Base-by-base conservation (phyloP, 352 stramenopile species). In the Pythium utonaiense region DNA sequence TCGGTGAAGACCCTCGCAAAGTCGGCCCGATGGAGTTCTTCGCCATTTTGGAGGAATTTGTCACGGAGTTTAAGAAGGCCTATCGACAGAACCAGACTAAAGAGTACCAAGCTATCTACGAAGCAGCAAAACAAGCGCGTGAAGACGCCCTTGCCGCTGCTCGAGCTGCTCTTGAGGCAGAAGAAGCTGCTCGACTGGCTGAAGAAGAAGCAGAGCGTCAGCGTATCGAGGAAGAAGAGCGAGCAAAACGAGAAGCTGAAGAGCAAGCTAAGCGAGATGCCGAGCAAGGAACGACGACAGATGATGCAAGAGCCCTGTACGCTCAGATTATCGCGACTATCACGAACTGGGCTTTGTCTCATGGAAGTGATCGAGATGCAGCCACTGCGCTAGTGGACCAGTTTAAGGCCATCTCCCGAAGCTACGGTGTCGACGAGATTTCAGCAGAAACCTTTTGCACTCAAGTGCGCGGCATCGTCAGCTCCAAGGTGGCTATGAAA, bases 41-140 rank as follows among this genome's bases (percentile, higher is more conserved):
- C 45, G 70, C 74, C 13, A 88, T 92, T 53, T 22, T 95, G 42
- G 80, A 93, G 48, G 82, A 93, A 53, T 95, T 95, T 55, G 77
- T 91, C 36, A 86, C 68, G 1, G 86, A 93, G 49, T 91, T 95
- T 60, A 95, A 95, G 68, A 95, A 95, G 58, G 85, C 85, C 0
- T 95, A 92, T 44, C 83, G 85, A 28, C 80, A 92, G 62, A 95
- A 95, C 40, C 85, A 95, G 51, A 92, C 82, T 6, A 95, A 95
- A 63, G 85, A 95, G 60, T 91, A 85, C 50, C 76, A 90, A 52
- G 51, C 75, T 2, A 91, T 93, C 41, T 95, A 88, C 27, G 80
- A 91, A n/a, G 73, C 69, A 40, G 79, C 79, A 13, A 68, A 69
- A 16, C 68, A 78, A 22, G 77, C 75, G 13, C 73, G 80, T 30